phyloP scores from a whole-genome alignment of 2,329 filamentous ascomycete genomes.

The Byssothecium circinans region DNA sequence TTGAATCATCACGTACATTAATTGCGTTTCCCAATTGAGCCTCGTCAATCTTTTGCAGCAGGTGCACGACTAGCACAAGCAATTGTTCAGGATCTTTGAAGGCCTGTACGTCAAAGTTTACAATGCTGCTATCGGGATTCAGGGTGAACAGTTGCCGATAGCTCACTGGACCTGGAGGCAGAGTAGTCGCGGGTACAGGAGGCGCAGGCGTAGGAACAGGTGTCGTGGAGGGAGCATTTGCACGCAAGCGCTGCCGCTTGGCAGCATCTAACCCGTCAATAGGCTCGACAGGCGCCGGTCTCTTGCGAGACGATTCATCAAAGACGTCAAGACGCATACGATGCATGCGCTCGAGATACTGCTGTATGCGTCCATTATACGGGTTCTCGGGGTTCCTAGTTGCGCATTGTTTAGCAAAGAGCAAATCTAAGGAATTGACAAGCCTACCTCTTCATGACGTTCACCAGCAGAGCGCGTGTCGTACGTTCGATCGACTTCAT shows the following conservation, averaged over 20 bases:
- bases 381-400: slow-evolving; percentile 77
- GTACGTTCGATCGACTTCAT: slow-evolving; percentile 96
- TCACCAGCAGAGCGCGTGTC: slow-evolving; percentile 77
- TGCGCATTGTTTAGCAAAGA: slow-evolving; percentile 1
- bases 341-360: slow-evolving; percentile 80
- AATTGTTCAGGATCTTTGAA: slow-evolving; percentile 72
- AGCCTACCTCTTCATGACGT: slow-evolving; percentile 74
- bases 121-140: slow-evolving; percentile 72
- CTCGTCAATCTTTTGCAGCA: slow-evolving; percentile 72
- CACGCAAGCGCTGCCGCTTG: slow-evolving; percentile 77
- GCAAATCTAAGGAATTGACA: slow-evolving; percentile 3
- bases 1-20: slow-evolving; percentile 56
- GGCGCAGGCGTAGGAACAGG: slow-evolving; percentile 15
- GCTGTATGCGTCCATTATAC: slow-evolving; percentile 75
- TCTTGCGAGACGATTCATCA: slow-evolving; percentile 78
- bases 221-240: slow-evolving; percentile 32
- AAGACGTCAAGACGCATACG: slow-evolving; percentile 76
- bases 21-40: slow-evolving; percentile 72
- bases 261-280: slow-evolving; percentile 70
- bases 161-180: slow-evolving; percentile 75
- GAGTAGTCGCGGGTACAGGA: slow-evolving; percentile 63
- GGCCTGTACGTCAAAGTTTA: slow-evolving; percentile 78
- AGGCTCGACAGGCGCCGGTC: slow-evolving; percentile 69
- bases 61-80: slow-evolving; percentile 76
- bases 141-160: slow-evolving; percentile 85